Conservation (phyloP, 352 stramenopile genomes). For the Thalassiosira allenii region DNA sequence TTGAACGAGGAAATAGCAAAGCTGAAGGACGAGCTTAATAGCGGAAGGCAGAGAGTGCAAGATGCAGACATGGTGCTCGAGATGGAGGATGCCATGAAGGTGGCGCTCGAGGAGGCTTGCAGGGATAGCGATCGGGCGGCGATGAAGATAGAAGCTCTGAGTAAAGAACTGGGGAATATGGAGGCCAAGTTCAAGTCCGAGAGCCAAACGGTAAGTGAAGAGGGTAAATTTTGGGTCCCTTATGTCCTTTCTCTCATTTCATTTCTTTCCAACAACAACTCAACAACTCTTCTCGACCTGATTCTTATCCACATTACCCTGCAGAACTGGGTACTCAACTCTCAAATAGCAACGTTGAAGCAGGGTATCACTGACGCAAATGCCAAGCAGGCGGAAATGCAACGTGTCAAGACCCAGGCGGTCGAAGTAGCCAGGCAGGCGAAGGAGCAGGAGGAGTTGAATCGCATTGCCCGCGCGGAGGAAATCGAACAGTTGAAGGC, state of each 20-base stretch:
- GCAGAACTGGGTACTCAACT: slow-evolving; percentile 29
- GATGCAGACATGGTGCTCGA: not conserved
- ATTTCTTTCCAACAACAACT: slow-evolving; percentile 16
- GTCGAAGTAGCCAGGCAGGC: too few species aligned
- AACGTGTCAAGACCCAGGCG: too few species aligned
- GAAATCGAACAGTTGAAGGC: too few species aligned
- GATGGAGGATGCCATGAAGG: slow-evolving; percentile 37
- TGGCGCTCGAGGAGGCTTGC: slow-evolving; percentile 25
- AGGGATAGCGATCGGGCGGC: slow-evolving; percentile 20
- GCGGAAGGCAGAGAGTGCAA: not conserved
- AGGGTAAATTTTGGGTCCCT: too few species aligned
- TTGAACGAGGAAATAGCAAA: slow-evolving; percentile 46
- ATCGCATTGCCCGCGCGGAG: too few species aligned
- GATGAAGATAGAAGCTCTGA: slow-evolving; percentile 37
- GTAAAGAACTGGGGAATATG: slow-evolving; percentile 40
- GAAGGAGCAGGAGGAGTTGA: too few species aligned
- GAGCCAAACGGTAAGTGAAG: too few species aligned
- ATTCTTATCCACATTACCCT: too few species aligned
- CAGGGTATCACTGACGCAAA: slow-evolving; percentile 22
- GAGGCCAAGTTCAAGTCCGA: slow-evolving; percentile 32
- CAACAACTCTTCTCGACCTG: too few species aligned
- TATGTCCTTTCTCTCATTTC: too few species aligned
- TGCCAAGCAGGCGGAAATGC: too few species aligned
- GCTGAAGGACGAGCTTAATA: slow-evolving; percentile 43
- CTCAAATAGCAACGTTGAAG: slow-evolving; percentile 16